phyloP scores from a whole-genome alignment of 139 green algal species.

The Coelastrella sp. region DNA sequence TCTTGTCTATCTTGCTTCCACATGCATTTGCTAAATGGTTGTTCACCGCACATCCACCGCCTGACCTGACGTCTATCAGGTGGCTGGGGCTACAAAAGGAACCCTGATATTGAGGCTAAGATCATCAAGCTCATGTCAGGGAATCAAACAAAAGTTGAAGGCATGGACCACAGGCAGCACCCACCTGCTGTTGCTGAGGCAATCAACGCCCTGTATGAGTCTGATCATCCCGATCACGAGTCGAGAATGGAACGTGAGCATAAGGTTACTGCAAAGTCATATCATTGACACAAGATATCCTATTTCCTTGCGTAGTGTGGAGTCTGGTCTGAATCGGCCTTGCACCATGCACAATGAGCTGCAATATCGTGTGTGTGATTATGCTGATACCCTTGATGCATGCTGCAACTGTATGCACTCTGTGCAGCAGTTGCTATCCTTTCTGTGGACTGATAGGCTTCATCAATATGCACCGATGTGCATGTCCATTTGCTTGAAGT shows the following conservation, averaged over 20 bases:
- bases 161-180: slow-evolving; percentile 5
- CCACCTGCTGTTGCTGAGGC: background rate
- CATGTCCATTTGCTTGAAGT: background rate
- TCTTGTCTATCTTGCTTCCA: background rate
- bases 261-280: background rate
- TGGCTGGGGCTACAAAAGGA: background rate
- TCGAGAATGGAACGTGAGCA: slow-evolving; percentile 31
- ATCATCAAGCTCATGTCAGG: background rate
- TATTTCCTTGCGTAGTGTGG: background rate
- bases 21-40: background rate
- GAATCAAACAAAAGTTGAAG: background rate
- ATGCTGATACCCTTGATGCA: too few species aligned
- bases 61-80: background rate
- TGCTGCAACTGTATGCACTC: too few species aligned
- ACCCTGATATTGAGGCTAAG: background rate
- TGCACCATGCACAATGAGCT: too few species aligned
- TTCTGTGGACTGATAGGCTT: too few species aligned
- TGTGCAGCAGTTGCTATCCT: too few species aligned
- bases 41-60: background rate
- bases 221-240: slow-evolving; percentile 18
- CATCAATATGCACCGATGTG: background rate
- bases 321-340: too few species aligned
- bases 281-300: background rate
- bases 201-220: slow-evolving; percentile 31
- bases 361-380: too few species aligned